Evolutionary conservation across 768 basidiomycete species (phyloP).

Genomic region (Leccinum sublutescens): DNA sequence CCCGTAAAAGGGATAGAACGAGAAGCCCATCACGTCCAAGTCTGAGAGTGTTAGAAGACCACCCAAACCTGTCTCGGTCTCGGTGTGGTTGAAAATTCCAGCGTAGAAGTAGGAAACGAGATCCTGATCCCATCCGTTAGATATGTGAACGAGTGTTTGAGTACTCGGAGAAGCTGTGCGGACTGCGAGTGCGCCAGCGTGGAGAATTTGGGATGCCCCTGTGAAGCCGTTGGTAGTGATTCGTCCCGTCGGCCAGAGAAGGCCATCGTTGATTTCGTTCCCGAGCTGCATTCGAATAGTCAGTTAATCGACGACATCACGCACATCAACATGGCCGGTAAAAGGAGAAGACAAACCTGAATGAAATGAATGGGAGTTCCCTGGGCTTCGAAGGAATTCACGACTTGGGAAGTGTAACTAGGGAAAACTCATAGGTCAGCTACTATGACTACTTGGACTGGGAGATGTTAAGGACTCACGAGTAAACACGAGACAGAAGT

Average conservation of each 20-base stretch:
- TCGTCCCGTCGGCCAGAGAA: slow-evolving; percentile 7
- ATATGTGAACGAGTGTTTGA: slow-evolving; percentile 8
- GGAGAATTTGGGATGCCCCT: slow-evolving; percentile 29
- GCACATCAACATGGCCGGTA: no score
- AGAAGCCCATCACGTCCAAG: slow-evolving; percentile 9
- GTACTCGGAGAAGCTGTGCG: slow-evolving; percentile 5
- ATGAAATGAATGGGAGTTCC: slow-evolving; percentile 10
- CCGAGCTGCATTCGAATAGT: slow-evolving; percentile 8
- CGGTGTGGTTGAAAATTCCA: slow-evolving; percentile 1
- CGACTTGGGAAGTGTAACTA: slow-evolving; percentile 10
- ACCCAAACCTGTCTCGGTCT: slow-evolving; percentile 1
- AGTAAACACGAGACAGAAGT: slow-evolving; percentile 5
- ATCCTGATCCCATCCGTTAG: slow-evolving; percentile 8
- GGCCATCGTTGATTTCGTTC: slow-evolving; percentile 14
- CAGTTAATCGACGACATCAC: neutral
- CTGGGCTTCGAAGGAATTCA: slow-evolving; percentile 8
- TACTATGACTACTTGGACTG: neutral
- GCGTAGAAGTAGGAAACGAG: slow-evolving; percentile 6
- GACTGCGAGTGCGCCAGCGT: slow-evolving; percentile 29
- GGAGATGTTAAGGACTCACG: neutral
- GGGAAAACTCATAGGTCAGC: neutral
- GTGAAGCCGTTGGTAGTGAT: slow-evolving; percentile 8
- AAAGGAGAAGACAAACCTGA: slow-evolving; percentile 3
- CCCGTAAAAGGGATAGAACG: slow-evolving; percentile 14
- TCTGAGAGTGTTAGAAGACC: slow-evolving; percentile 6